Conservation (phyloP, 495 filamentous ascomycete genomes). For the Aspergillus egyptiacus region DNA sequence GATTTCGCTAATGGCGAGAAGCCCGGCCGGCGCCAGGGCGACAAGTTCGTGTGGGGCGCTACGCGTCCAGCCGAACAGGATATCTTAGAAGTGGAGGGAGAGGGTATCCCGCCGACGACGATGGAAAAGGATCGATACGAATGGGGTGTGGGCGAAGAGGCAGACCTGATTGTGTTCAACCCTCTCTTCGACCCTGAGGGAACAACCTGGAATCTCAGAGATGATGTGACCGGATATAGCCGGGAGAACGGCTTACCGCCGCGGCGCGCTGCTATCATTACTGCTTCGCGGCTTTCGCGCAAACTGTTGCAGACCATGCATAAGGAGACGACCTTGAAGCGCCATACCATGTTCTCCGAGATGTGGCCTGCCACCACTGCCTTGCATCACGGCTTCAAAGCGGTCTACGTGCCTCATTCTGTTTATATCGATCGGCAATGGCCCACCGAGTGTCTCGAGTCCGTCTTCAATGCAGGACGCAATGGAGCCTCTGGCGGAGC, state of each 20-base stretch:
- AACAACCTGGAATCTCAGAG: slow-evolving; percentile 79
- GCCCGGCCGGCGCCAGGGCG: slow-evolving; percentile 47
- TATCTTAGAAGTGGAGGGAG: slow-evolving; percentile 61
- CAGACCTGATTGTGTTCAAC: slow-evolving; percentile 89
- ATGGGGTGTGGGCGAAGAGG: slow-evolving; percentile 90
- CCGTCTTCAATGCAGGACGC: slow-evolving; percentile 75
- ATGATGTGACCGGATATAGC: slow-evolving; percentile 90
- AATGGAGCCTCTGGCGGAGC: slow-evolving; percentile 75
- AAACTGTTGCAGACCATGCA: slow-evolving; percentile 85
- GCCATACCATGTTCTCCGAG: slow-evolving; percentile 88
- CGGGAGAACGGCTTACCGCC: slow-evolving; percentile 59
- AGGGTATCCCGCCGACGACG: slow-evolving; percentile 62
- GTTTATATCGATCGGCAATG: slow-evolving; percentile 86
- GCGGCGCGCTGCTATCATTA: slow-evolving; percentile 83
- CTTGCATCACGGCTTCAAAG: slow-evolving; percentile 92
- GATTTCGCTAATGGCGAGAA: slow-evolving; percentile 35
- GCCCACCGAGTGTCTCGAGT: slow-evolving; percentile 74
- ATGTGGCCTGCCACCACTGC: slow-evolving; percentile 89
- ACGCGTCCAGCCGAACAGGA: slow-evolving; percentile 60
- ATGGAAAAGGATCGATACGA: slow-evolving; percentile 73
- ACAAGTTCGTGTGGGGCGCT: slow-evolving; percentile 82
- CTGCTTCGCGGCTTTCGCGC: slow-evolving; percentile 73
- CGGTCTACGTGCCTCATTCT: slow-evolving; percentile 87
- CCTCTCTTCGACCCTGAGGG: slow-evolving; percentile 87
- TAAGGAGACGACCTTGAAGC: slow-evolving; percentile 69